Evolutionary conservation across 2,329 filamentous ascomycete species (phyloP), one percentile per base, ranked within the genome.

Genomic region (Stenocarpella maydis): DNA sequence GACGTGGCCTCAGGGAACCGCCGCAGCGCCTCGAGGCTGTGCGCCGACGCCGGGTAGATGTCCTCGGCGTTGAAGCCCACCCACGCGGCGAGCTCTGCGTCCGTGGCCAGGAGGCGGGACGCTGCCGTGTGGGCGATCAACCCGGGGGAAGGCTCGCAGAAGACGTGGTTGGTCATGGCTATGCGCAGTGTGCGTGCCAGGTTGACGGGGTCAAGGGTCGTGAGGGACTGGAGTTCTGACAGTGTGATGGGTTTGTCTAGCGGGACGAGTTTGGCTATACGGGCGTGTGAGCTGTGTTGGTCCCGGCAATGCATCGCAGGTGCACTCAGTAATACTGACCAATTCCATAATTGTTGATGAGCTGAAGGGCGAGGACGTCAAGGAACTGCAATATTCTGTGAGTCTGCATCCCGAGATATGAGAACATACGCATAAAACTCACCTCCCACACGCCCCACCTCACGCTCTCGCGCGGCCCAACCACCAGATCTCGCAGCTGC

Each of bases 121-220:
- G 83, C 81, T 1, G 85, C 84, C 2, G 86, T 88, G 75, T 90
- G 88, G 10, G 83, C 83, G 70, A 90, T 83, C 2, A 82, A 71
- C 1, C 84, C 84, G 0, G 85, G 83, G 6, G 76, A 75, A 0
- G 84, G 82, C 72, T 90, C 87, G 52, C 78, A 74, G 77, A 90
- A 89, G 69, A 90, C 81, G 14, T 81, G 79, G 72, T 84, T 86
- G 15, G 86, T 88, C 82, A 89, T 89, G 47, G 84, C 86, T 75
- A 88, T 83, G 9, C 87, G 85, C 34, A 88, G 76, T 8, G 86
- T 77, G 54, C 86, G 83, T 15, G 82, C 81, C 21, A 88, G 78
- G 73, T 87, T 87, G 71, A 83, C 79, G 34, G 82, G 77, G 72
- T 86, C 83, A 26, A 87, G 75, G 0, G 79, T 73, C 0, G 83